Evolutionary conservation across 2,329 filamentous ascomycete species (phyloP).

Genomic region (Trichophyton simii): DNA sequence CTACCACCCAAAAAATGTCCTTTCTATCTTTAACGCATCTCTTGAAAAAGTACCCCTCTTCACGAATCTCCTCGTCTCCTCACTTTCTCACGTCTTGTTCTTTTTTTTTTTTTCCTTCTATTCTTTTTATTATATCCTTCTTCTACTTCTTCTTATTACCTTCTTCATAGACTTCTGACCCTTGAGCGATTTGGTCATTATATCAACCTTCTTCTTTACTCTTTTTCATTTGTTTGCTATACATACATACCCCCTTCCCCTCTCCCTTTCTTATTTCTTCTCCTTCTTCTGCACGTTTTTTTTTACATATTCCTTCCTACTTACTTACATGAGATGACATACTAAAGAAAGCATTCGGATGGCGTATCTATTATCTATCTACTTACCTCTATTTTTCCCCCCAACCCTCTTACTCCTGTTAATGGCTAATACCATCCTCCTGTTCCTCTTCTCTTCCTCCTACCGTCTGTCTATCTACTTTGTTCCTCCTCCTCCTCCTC

Average conservation of each 20-base stretch:
- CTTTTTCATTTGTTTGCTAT: not conserved
- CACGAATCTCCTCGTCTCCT: not conserved
- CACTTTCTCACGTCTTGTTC: not conserved
- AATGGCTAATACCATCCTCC: no score
- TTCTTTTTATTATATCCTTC: constrained; percentile 1
- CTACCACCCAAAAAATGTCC: not conserved
- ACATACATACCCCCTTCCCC: not conserved
- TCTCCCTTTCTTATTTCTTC: not conserved
- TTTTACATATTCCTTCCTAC: not conserved
- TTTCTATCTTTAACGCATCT: not conserved
- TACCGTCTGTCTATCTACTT: not conserved
- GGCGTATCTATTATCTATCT: not conserved
- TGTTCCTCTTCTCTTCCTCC: not conserved
- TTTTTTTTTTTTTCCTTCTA: not conserved
- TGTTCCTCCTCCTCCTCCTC: not conserved
- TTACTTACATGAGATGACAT: constrained; percentile 1
- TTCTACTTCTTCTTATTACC: not conserved
- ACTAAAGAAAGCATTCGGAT: constrained; percentile 1
- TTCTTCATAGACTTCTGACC: constrained; percentile 9
- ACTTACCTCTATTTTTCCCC: not conserved
- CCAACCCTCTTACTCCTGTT: no score
- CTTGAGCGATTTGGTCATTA: constrained; percentile 6
- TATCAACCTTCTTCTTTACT: not conserved
- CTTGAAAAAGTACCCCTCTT: not conserved
- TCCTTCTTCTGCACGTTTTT: not conserved